Base-by-base conservation (phyloP, 2,329 filamentous ascomycete genomes). In the Monilinia fructigena region DNA sequence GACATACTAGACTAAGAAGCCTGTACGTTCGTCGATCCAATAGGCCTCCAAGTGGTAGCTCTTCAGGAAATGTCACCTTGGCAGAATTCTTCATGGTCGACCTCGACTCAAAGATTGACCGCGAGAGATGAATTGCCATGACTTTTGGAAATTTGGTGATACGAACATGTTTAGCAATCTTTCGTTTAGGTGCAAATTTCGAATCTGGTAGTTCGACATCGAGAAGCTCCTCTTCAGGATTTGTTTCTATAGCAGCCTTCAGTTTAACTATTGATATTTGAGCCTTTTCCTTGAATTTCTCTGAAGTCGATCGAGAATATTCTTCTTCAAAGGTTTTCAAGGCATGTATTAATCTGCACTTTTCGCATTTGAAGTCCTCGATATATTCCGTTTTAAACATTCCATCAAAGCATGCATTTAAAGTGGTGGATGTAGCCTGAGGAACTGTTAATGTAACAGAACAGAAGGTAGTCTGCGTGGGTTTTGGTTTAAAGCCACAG, bases 371-470 rank as follows among this genome's bases (percentile, higher is more conserved):
- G 82, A 96, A 99, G 76, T 97, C 95, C 70, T 98, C 94, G 71
- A 99, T 97, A 76, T 93, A 90, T 77, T 99, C 95, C 0, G 92
- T 92, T 79, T 97, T 97, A 72, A 99, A 89, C 78, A 97, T 89
- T 52, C 91, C 91, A 74, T 99, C 95, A 73, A 99, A 95, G 77
- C 95, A 99, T 11, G 88, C 83, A 75, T 90, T 93, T 20, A 99
- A 83, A 0, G 92, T 89, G 0, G 93, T 93, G 2, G 91, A 90
- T 61, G 84, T 87, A 69, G 89, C 86, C 76, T 95, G 91, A 0
- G 95, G 95, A 4, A 99, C 95, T 73, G 93, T 92, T 63, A 99
- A 81, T 1, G 94, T 98, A 70, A 99, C 80, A 26, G 93, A 96
- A 77, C 96, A 94, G 75, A 99, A 99, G 0, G 88, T 90, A 58